phyloP scores from a whole-genome alignment of 305 asterid species.

The Fraxinus angustifolia region DNA sequence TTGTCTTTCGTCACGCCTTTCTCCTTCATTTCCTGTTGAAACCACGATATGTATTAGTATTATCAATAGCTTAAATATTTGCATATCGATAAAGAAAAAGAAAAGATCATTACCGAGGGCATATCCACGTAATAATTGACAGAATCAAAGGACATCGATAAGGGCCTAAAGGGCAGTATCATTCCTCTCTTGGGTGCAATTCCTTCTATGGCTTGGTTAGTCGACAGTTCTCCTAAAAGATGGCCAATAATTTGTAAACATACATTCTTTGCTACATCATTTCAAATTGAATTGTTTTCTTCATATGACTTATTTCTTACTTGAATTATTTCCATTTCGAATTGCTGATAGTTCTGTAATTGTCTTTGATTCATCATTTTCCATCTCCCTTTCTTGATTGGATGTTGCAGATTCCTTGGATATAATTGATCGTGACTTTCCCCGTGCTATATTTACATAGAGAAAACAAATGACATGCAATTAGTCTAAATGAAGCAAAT shows the following conservation, averaged over 20 bases:
- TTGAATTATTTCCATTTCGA: conserved; percentile 28
- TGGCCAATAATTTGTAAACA: not conserved
- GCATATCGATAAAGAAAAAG: not conserved
- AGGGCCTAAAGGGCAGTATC: conserved; percentile 49
- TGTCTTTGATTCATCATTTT: conserved; percentile 16
- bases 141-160: conserved; percentile 44
- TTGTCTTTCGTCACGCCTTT: conserved; percentile 20
- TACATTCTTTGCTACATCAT: not conserved
- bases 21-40: conserved; percentile 33
- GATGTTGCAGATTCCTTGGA: conserved; percentile 41
- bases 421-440: conserved; percentile 43
- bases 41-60: not conserved
- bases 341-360: conserved; percentile 30
- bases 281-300: not conserved
- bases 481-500: not conserved
- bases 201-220: conserved; percentile 24
- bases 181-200: conserved; percentile 44
- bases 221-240: conserved; percentile 2
- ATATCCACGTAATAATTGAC: conserved; percentile 47
- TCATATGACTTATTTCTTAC: not conserved
- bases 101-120: conserved; percentile 39
- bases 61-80: not conserved
- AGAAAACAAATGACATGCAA: not conserved
- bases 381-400: conserved; percentile 16
- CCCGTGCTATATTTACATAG: conserved; percentile 29